Conservation (phyloP, 805 yeast species). For the Debaryomyces castellii region DNA sequence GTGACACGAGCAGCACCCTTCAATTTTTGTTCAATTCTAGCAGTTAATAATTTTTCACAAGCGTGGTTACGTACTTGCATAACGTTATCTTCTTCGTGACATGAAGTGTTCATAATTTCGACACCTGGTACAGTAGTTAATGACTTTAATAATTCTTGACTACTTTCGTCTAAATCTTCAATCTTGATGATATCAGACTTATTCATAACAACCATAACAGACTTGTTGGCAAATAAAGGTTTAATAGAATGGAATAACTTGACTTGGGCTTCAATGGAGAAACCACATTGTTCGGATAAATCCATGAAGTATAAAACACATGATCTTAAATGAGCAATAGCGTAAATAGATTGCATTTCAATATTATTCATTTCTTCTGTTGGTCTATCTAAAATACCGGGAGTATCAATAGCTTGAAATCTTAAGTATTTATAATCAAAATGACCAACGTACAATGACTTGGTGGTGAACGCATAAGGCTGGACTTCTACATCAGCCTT, state of each 20-base stretch:
- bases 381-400: constrained; percentile 98
- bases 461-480: constrained; percentile 99
- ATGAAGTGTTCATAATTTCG: constrained; percentile 89
- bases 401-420: constrained; percentile 98
- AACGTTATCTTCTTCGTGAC: constrained; percentile 90
- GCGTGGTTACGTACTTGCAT: constrained; percentile 96
- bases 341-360: constrained; percentile 99
- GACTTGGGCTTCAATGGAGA: constrained; percentile 95
- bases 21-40: constrained; percentile 94
- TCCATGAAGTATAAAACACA: constrained; percentile 98
- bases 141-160: constrained; percentile 67
- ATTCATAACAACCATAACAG: constrained; percentile 93
- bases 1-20: constrained; percentile 88
- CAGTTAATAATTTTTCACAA: constrained; percentile 92
- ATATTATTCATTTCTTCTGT: constrained; percentile 99
- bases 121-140: constrained; percentile 72
- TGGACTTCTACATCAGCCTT: constrained; percentile 99
- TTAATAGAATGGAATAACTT: constrained; percentile 95
- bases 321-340: constrained; percentile 96
- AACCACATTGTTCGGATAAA: constrained; percentile 98
- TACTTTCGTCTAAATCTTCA: constrained; percentile 78
- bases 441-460: constrained; percentile 96
- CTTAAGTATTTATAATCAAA: constrained; percentile 96
- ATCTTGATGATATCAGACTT: constrained; percentile 87
- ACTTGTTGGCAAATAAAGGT: constrained; percentile 95